Base-by-base conservation (phyloP, 192 early-diverging fungal species). In the Coemansia asiatica region DNA sequence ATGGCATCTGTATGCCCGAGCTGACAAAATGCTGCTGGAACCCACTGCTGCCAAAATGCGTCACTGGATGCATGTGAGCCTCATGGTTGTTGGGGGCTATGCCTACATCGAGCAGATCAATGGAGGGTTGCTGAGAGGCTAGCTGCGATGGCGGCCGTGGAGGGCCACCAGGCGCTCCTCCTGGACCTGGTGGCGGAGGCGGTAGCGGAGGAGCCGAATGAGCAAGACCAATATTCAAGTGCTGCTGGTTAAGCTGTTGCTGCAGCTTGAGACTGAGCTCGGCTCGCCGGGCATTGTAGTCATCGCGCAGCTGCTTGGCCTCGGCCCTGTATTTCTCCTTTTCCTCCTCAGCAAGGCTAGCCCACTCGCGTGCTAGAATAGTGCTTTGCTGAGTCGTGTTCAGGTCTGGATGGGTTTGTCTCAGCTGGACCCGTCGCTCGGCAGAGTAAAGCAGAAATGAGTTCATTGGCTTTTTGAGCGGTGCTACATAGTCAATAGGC, bases 341-440 rank as follows among this genome's bases (percentile, higher is more conserved):
- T 40, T 76, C 81, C 19, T 83, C 78, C 57, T 85, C 82, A 2
- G 51, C 38, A 72, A 90, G 82, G 21, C 56, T 76, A 19, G 84
- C 75, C 89, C 89, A 90, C 60, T 90, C 89, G 38, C 87, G 85
- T 4, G 86, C 89, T 54, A 90, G 67, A 44, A 84, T 79, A 13
- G 86, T 89, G 65, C 89, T 90, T 33, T 88, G 81, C 56, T 82
- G 84, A 15, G 89, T 84, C 8, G 88, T 88, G 60, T 85, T 85
- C 31, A 88, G 65, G 23, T 71, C 77, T 5, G 86, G 89, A 22
- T 84, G 77, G 5, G 80, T 71, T 58, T 85, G 82, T 54, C 85
- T 76, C 36, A 89, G 80, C 69, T 89, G 84, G 4, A 84, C 85
- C 31, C 89, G 81, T n/a, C 89, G 82, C 59, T 89, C 87, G 26